These are phyloP conservation scores for Linnemannia zychae DNA, from an alignment of 192 early-diverging fungal genomes.

Conservation along the genomic window DNA sequence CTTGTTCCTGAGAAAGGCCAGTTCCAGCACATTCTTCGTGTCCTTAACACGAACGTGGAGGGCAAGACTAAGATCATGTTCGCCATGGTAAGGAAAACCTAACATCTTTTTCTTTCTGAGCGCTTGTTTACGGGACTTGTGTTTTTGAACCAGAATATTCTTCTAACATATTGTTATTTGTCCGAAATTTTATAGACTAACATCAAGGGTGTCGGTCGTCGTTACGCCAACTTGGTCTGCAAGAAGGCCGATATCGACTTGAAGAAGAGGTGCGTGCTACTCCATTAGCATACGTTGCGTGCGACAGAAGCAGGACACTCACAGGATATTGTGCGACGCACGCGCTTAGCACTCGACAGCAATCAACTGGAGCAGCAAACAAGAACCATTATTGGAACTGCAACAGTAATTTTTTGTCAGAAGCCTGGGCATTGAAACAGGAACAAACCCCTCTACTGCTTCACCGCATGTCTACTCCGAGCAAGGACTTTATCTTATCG, in stretches of 20 bases:
- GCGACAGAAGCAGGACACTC: background rate
- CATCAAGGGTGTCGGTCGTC: conserved; percentile 99
- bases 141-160: too few relatives aligned
- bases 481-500: background rate
- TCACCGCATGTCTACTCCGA: background rate
- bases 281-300: too few relatives aligned
- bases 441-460: background rate
- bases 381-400: background rate
- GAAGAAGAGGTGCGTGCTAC: conserved; percentile 82
- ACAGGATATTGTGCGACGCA: background rate
- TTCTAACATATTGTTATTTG: background rate
- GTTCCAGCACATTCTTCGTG: conserved; percentile 99
- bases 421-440: background rate
- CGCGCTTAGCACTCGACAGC: background rate
- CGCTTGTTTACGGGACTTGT: too few relatives aligned
- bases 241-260: conserved; percentile 99
- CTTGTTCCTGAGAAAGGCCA: conserved; percentile 91
- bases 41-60: conserved; percentile 99
- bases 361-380: background rate
- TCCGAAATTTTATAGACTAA: conserved; percentile 64
- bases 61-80: conserved; percentile 96
- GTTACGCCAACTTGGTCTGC: conserved; percentile 98
- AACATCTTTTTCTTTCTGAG: background rate
- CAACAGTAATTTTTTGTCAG: background rate
- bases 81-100: conserved; percentile 72